A percentile compares a stretch with the other conserved stretches of the same genome.
Evolutionary conservation across 139 green algal genomes (phyloP).

Genomic region (Marvania coccoides): DNA sequence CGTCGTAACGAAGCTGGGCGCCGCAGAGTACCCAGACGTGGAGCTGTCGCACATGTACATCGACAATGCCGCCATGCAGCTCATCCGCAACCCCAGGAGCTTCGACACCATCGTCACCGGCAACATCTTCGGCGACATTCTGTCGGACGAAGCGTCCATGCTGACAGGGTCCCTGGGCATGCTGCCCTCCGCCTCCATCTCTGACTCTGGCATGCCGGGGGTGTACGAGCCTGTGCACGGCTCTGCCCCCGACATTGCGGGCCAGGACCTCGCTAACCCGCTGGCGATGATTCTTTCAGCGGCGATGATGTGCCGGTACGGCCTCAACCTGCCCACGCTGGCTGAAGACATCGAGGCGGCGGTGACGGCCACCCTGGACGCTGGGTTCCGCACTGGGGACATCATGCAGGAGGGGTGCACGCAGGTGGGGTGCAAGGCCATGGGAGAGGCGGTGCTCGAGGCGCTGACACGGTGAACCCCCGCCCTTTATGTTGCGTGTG

Average conservation of each 20-base stretch:
- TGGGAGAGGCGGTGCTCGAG: conserved; percentile 67
- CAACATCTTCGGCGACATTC: conserved; percentile 99
- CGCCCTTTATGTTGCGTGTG: no score
- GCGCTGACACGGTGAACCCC: no score
- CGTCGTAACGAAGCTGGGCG: conserved; percentile 65
- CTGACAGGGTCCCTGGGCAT: conserved; percentile 95
- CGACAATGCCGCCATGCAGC: conserved; percentile 99
- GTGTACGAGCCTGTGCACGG: conserved; percentile 98
- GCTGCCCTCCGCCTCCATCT: conserved; percentile 94
- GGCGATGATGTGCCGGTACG: conserved; percentile 99
- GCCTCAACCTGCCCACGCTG: conserved; percentile 77
- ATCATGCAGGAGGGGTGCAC: conserved; percentile 74
- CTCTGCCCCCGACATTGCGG: conserved; percentile 95
- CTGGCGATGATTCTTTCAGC: conserved; percentile 92
- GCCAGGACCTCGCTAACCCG: conserved; percentile 83
- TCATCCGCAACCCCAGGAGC: conserved; percentile 83
- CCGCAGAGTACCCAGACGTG: conserved; percentile 87
- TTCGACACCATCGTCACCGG: conserved; percentile 98
- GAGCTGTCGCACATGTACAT: conserved; percentile 99
- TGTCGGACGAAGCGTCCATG: conserved; percentile 97
- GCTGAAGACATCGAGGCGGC: conserved; percentile 75
- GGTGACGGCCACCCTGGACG: conserved; percentile 75
- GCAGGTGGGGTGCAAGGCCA: conserved; percentile 71
- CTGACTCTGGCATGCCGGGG: conserved; percentile 64
- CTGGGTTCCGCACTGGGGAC: conserved; percentile 84